Evolutionary conservation across 352 stramenopile species (phyloP), one percentile per base, ranked within the genome.

Genomic region (Globisporangium paddicum): DNA sequence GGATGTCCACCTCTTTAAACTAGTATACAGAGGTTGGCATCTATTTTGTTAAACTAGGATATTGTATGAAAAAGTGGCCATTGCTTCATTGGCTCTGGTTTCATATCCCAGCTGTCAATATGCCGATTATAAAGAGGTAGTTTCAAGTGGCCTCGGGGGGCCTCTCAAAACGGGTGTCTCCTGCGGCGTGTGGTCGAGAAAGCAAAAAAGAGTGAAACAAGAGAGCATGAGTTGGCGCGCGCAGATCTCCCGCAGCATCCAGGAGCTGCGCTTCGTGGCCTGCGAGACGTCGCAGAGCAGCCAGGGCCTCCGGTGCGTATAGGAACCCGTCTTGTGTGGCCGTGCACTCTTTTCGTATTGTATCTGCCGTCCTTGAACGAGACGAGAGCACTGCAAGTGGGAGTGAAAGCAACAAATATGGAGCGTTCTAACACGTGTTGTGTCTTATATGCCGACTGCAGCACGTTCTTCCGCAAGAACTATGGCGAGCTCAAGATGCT

Each of bases 401-500:
- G n/a, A 18, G 5, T 10, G 37, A 21, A 57, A 6, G 38, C 16
- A 18, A 21, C 21, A 44, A 6, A 41, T 5, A 44, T 44, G 16
- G 38, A 18, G 19, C 38, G 32, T 64, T 37, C 38, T 60, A 53
- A 40, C 49, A 50, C 57, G 35, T 52, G 23, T 48, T 60, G 45
- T 66, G 45, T 53, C n/a, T n/a, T n/a, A 28, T 41, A 49, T 58
- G 51, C 10, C 55, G 53, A 30, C 7, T 46, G 19, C 52, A 95
- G 86, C 51, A 82, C 72, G 55, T 95, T 93, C 57, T 95, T 95
- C 73, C 81, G 71, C 62, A 89, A 88, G 67, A 92, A 95, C 69
- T 95, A 95, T 72, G 68, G 57, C 13, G 86, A 95, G 65, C 79
- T 95, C 42, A 95, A 95, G 79, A 92, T 93, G 82, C 71, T 95